A percentile compares a stretch with the other conserved stretches of the same genome.
Evolutionary conservation across 1,139 yeast genomes (phyloP).

Genomic region (Citeromyces siamensis): DNA sequence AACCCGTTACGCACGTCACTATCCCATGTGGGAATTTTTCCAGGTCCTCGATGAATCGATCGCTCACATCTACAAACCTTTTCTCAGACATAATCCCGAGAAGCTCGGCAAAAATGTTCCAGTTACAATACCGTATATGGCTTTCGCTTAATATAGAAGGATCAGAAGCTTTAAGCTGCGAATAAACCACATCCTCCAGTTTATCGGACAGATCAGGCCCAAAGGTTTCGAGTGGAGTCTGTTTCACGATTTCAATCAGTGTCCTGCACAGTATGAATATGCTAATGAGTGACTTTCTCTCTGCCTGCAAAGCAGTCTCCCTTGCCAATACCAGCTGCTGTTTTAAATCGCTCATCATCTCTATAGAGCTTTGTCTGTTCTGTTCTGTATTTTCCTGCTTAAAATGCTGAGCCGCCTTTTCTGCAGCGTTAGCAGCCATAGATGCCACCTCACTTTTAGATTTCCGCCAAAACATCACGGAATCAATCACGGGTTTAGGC

Average conservation of each 20-base stretch:
- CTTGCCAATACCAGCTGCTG: conserved; percentile 35
- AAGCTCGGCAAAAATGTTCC: conserved; percentile 86
- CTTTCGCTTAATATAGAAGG: conserved; percentile 57
- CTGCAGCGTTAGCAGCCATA: conserved; percentile 57
- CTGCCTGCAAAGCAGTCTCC: conserved; percentile 71
- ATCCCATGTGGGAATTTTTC: conserved; percentile 58
- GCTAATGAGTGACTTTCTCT: conserved; percentile 74
- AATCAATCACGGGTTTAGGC: conserved; percentile 94
- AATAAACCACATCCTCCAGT: conserved; percentile 86
- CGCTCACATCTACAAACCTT: conserved; percentile 79
- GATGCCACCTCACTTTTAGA: conserved; percentile 79
- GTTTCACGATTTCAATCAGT: conserved; percentile 83
- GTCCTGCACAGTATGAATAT: conserved; percentile 90
- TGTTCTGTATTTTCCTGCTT: neutral
- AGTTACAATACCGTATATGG: conserved; percentile 75
- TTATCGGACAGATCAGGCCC: conserved; percentile 78
- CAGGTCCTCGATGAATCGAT: conserved; percentile 83
- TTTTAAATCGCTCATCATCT: neutral
- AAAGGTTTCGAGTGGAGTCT: conserved; percentile 58
- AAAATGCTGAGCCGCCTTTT: conserved; percentile 21
- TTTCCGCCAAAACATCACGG: conserved; percentile 97
- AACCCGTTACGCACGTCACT: conserved; percentile 8
- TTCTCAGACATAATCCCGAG: conserved; percentile 85
- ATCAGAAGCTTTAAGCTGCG: conserved; percentile 81
- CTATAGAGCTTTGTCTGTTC: neutral